Evolutionary conservation across 192 early-diverging fungal species (phyloP).

Genomic region (Powellomyces hirtus): DNA sequence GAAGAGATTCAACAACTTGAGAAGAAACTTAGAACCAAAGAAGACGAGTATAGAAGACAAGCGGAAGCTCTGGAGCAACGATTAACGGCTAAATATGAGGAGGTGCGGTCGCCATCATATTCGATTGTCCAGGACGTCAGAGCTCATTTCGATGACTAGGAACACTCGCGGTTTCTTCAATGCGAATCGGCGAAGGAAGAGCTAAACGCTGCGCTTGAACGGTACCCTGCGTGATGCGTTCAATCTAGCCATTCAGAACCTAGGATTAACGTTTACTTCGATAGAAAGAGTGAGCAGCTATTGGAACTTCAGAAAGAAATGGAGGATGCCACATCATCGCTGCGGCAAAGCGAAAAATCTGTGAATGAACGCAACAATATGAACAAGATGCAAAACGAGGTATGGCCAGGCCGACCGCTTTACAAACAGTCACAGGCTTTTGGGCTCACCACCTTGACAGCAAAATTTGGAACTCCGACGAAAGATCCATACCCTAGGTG

Average conservation of each 20-base stretch:
- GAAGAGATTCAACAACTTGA: neutral
- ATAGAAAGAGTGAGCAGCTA: neutral
- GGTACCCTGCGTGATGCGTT: neutral
- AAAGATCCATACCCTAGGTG: slow-evolving; percentile 1
- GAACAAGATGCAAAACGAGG: neutral
- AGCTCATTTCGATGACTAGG: neutral
- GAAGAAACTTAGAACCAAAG: neutral
- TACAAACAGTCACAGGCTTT: too few relatives aligned
- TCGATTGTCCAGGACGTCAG: neutral
- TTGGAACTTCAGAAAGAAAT: neutral
- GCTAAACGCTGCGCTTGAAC: neutral
- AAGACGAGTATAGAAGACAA: neutral
- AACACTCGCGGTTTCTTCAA: neutral
- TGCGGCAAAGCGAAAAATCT: neutral
- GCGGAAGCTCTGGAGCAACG: neutral
- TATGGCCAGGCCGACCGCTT: too few relatives aligned
- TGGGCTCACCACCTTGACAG: too few relatives aligned
- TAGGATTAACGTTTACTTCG: too few relatives aligned
- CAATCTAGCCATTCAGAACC: too few relatives aligned
- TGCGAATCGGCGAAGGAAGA: neutral
- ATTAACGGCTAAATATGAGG: neutral
- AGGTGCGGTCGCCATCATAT: neutral
- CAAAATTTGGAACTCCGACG: neutral
- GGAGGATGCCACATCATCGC: neutral
- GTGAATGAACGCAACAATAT: neutral